Evolutionary conservation across 495 filamentous ascomycete genomes (phyloP).

Genomic region (Aspergillus homomorphus): DNA sequence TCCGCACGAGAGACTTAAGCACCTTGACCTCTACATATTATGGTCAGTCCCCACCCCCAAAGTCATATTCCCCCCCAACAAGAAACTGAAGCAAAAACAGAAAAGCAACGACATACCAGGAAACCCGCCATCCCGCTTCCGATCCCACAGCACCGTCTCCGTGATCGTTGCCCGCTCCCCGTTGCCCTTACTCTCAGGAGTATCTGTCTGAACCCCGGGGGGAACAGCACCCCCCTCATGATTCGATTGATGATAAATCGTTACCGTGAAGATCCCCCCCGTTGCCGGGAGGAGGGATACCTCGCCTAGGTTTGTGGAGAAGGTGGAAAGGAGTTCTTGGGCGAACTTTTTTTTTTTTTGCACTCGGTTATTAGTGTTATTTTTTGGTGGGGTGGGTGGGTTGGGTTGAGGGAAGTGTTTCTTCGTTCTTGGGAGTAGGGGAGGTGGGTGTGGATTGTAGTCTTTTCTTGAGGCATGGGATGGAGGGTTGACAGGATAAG

Average conservation of each 20-base stretch:
- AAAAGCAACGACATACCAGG: conserved; percentile 57
- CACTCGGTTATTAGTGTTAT: conserved; percentile 4
- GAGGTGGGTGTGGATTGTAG: too few relatives aligned
- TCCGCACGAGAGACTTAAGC: conserved; percentile 83
- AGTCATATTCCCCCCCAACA: conserved; percentile 3
- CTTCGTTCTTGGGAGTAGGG: not conserved
- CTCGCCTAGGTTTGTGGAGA: conserved; percentile 80
- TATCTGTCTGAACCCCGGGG: not conserved
- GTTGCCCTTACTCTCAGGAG: conserved; percentile 12
- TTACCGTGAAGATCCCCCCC: conserved; percentile 77
- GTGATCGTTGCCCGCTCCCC: conserved; percentile 49
- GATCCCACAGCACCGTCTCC: conserved; percentile 85
- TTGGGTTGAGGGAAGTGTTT: too few relatives aligned
- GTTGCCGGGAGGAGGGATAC: conserved; percentile 84
- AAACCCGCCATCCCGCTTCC: conserved; percentile 85
- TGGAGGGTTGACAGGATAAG: too few relatives aligned
- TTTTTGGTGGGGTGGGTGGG: not conserved
- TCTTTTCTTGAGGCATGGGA: too few relatives aligned
- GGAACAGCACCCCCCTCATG: not conserved
- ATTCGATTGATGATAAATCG: conserved; percentile 51
- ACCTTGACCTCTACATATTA: conserved; percentile 66
- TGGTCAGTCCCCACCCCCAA: not conserved
- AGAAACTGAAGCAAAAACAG: conserved; percentile 8
- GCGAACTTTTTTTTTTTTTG: conserved; percentile 59
- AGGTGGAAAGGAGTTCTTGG: conserved; percentile 97